Conservation (phyloP, 192 early-diverging fungal genomes). For the Obelidium mucronatum region DNA sequence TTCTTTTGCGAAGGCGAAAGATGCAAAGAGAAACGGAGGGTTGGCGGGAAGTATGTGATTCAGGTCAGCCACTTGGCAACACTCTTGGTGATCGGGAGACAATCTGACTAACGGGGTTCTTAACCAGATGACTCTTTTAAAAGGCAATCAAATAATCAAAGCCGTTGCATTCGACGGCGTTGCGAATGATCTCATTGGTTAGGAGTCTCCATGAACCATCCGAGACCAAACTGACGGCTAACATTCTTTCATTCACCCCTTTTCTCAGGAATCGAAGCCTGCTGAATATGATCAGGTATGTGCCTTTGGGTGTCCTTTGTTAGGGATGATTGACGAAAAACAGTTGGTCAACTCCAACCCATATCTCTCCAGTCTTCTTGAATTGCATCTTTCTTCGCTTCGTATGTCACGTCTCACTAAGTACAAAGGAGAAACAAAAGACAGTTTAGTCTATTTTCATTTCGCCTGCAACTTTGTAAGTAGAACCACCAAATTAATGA, state of each 20-base stretch:
- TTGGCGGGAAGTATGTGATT: background rate
- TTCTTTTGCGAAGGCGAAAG: background rate
- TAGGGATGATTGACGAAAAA: background rate
- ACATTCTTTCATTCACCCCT: background rate
- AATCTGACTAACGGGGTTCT: no score
- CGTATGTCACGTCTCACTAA: background rate
- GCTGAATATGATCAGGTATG: conserved; percentile 2
- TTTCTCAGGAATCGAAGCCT: background rate
- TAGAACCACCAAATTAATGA: background rate
- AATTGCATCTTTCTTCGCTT: conserved; percentile 9
- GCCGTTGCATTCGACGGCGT: conserved; percentile 19
- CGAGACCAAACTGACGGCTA: background rate
- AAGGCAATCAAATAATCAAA: background rate
- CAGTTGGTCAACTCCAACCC: background rate
- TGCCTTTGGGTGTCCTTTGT: background rate
- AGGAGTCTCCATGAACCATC: background rate
- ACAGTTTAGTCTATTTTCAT: background rate
- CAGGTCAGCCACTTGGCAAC: background rate
- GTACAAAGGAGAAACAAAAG: conserved; percentile 15
- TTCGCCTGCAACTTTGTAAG: no score
- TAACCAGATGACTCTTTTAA: background rate
- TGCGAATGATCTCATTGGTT: conserved; percentile 11
- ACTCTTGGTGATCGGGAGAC: background rate
- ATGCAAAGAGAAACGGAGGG: background rate
- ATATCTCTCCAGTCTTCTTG: background rate